Base-by-base conservation (phyloP, 192 early-diverging fungal genomes). In the Funneliformis mosseae region DNA sequence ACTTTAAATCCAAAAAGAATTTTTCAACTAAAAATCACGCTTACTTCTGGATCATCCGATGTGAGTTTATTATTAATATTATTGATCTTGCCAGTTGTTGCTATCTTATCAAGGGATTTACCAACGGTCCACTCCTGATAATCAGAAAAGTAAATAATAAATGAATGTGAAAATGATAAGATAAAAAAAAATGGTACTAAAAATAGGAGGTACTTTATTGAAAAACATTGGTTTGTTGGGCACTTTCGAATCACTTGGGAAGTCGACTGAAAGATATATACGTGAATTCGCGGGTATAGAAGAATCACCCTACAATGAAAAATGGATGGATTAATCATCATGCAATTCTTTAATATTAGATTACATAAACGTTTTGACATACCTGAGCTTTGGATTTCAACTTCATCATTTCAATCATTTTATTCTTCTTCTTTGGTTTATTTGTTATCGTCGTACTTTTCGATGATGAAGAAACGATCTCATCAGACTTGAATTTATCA, bases 311-410 rank as follows among this genome's bases (percentile, higher is more conserved):
- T 79, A 70, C 33, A 55, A 12, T 41, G 27, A 23, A 48, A 16
- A 33, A 28, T 38, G 45, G 21, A 23, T 43, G 10, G 12, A 25
- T 43, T 23, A 25, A 62, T n/a, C 8, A 16, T 11, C 41, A 43
- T n/a, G 18, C 14, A 6, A 4, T 41, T 64, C 43, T 43, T 61
- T 43, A 12, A 10, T 25, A 27, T 21, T 5, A 43, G 23, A 5
- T 43, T 60, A 16, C 41, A 71, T 62, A 39, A 68, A 73, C 7
- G 3, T 5, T 10, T 3, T 12, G 45, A 55, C 28, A 27, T 50
- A 79, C 83, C 45, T 79, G 76, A 25, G 83, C 83, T 60, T 81
- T 84, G 0, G 76, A 72, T 50, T 81, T 84, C 27, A 84, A 62
- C 48, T 79, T 79, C 83, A 84, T 84, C 60, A 84, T 1, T 75